These are phyloP conservation scores for Paraphaeosphaeria minitans DNA, from an alignment of 2,329 filamentous ascomycete genomes.

Conservation along the genomic window DNA sequence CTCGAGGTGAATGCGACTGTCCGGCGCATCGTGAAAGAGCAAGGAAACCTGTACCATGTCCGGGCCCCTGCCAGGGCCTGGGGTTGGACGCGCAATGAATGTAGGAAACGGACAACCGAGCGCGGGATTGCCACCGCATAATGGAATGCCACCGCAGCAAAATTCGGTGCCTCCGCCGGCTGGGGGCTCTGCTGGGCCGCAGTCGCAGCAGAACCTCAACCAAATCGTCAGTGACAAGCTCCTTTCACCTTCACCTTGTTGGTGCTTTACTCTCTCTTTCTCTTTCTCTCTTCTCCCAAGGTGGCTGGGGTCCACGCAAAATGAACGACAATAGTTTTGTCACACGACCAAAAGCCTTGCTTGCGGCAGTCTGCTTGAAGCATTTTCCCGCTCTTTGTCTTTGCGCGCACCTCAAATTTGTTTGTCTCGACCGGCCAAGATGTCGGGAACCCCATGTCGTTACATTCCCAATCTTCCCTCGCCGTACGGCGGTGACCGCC, in stretches of 20 bases:
- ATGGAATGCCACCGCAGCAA: conserved; percentile 56
- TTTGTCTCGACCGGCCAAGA: not conserved
- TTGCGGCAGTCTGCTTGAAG: not conserved
- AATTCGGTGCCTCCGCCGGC: conserved; percentile 55
- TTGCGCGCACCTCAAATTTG: not conserved
- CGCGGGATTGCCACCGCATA: conserved; percentile 45
- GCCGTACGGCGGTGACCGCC: not conserved
- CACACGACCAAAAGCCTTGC: not conserved
- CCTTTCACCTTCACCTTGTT: not conserved
- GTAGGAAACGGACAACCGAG: conserved; percentile 51
- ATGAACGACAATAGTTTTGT: not conserved
- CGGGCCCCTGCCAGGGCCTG: conserved; percentile 43
- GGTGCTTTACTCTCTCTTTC: not conserved
- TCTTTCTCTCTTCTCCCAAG: not conserved
- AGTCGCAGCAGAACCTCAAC: conserved; percentile 89
- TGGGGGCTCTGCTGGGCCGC: conserved; percentile 52
- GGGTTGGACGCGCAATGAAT: conserved; percentile 45
- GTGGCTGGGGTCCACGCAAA: not conserved
- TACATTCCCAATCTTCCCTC: not conserved
- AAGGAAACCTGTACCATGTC: conserved; percentile 35
- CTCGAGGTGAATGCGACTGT: conserved; percentile 23
- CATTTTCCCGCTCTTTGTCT: not conserved
- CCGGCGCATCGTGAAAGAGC: conserved; percentile 5
- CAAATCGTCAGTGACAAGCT: conserved; percentile 78
- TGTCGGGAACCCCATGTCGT: not conserved